Percentiles rank a stretch among this genome's conserved stretches.
Evolutionary conservation across 257 asterid species (phyloP).

Genomic region (Solanum lignicaule): DNA sequence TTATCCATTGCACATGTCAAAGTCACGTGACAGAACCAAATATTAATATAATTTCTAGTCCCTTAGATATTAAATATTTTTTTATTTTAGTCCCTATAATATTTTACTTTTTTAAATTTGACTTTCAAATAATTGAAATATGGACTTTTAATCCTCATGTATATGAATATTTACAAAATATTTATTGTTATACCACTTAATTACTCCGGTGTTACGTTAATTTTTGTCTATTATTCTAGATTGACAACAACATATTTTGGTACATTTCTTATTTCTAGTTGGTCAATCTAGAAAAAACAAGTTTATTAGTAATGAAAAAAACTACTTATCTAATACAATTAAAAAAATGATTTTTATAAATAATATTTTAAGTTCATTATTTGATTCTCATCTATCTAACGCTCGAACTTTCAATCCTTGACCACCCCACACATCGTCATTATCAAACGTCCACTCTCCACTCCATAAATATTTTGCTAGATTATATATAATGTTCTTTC

Average conservation of each 20-base stretch:
- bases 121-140: not conserved
- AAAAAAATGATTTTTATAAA: too few relatives aligned
- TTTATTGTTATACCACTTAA: not conserved
- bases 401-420: accelerated
- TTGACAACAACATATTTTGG: accelerated
- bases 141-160: not conserved
- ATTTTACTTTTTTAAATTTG: not conserved
- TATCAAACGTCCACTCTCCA: not conserved
- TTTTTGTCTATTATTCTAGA: accelerated
- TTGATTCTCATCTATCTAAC: too few relatives aligned
- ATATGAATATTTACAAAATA: not conserved
- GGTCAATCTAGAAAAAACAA: not conserved
- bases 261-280: not conserved
- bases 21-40: slow-evolving; percentile 4
- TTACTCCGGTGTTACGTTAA: not conserved
- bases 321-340: too few relatives aligned
- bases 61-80: not conserved
- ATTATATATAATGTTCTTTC: not conserved
- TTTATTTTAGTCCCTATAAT: not conserved
- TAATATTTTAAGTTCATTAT: not conserved
- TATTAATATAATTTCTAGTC: not conserved
- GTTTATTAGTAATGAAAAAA: too few relatives aligned
- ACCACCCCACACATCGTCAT: not conserved
- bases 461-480: accelerated
- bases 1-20: not conserved